A percentile compares a stretch with the other conserved stretches of the same genome.
Conservation (phyloP, 2,329 filamentous ascomycete genomes). For the Talaromyces sp. region DNA sequence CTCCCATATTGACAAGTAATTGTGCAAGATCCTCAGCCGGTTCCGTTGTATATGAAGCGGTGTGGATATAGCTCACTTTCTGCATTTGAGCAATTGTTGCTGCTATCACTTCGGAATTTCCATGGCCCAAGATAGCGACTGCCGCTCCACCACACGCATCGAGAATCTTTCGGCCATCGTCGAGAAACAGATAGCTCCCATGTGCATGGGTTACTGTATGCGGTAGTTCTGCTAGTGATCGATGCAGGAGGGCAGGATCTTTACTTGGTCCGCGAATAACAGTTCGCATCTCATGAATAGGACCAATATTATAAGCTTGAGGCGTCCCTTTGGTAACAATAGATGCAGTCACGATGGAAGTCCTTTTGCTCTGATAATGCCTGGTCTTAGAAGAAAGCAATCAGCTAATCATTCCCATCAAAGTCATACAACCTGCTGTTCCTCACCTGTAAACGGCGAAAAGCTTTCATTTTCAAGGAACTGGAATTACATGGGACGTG, state of each 20-base stretch:
- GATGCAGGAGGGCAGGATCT: conserved; percentile 9
- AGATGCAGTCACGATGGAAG: neutral
- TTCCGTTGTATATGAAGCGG: conserved; percentile 7
- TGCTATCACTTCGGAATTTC: conserved; percentile 57
- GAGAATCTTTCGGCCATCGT: conserved; percentile 60
- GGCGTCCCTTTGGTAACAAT: neutral
- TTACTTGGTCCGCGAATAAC: neutral
- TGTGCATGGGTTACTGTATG: conserved; percentile 21
- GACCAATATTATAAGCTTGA: neutral
- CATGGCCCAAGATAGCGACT: conserved; percentile 68
- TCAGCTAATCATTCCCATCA: neutral
- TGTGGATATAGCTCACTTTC: conserved; percentile 51
- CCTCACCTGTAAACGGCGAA: neutral
- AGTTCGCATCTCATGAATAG: neutral
- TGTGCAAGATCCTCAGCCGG: conserved; percentile 12
- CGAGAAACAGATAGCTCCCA: conserved; percentile 53
- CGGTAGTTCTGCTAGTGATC: conserved; percentile 5
- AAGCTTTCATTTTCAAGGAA: neutral
- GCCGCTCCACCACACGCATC: conserved; percentile 72
- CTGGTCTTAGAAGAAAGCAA: neutral
- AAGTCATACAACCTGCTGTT: neutral
- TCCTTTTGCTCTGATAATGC: neutral
- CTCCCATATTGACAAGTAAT: neutral
- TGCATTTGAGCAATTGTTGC: conserved; percentile 61
- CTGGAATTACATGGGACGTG: neutral